phyloP scores from a whole-genome alignment of 225 moss, liverwort and hornwort genomes.

The Climacium dendroides region DNA sequence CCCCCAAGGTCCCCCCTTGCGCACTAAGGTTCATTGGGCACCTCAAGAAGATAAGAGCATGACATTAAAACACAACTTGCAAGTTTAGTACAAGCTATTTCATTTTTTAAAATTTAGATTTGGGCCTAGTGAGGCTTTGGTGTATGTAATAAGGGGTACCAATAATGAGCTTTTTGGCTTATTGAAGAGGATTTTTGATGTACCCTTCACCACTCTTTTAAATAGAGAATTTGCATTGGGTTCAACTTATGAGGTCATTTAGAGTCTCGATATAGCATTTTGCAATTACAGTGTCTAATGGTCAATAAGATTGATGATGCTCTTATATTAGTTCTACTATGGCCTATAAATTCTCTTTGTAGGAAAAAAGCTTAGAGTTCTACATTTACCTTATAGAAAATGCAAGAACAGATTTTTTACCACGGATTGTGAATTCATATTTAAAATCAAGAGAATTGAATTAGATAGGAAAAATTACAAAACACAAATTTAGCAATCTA shows the following conservation, averaged over 20 bases:
- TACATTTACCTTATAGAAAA: not conserved
- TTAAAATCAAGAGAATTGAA: not conserved
- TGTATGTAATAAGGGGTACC: too few species aligned
- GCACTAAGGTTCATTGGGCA: too few species aligned
- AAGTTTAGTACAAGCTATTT: too few species aligned
- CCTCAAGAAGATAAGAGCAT: too few species aligned
- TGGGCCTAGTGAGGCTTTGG: too few species aligned
- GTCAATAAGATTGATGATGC: not conserved
- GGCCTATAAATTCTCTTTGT: rapidly evolving
- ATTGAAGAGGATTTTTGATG: too few species aligned
- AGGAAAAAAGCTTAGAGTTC: not conserved
- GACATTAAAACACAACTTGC: too few species aligned
- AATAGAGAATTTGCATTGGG: not conserved
- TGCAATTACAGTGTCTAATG: not conserved
- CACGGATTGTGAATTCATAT: not conserved
- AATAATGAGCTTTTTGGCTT: too few species aligned
- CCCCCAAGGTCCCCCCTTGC: too few species aligned
- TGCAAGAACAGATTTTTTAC: too few species aligned
- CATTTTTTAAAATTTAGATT: too few species aligned
- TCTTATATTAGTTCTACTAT: not conserved
- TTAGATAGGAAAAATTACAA: not conserved
- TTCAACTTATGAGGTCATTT: not conserved
- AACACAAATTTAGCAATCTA: not conserved
- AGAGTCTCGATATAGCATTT: not conserved
- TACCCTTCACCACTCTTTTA: too few species aligned